These are phyloP conservation scores for Candida awuae DNA, from an alignment of 805 yeast species.

Conservation along the genomic window DNA sequence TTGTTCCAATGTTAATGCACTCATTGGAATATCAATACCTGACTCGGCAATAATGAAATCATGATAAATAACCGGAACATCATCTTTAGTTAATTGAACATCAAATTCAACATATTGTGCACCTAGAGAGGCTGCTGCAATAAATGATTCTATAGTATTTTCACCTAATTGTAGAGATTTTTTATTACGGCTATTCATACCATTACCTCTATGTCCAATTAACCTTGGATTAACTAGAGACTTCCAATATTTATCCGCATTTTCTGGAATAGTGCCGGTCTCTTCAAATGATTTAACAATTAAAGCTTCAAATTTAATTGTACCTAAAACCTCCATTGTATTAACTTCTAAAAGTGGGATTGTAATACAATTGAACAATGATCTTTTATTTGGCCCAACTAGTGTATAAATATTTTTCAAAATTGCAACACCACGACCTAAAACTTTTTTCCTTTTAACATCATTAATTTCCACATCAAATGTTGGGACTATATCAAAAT, in stretches of 20 bases:
- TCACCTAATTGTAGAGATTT: conserved; percentile 89
- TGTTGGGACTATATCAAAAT: conserved; percentile 86
- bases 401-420: conserved; percentile 52
- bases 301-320: conserved; percentile 65
- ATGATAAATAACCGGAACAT: conserved; percentile 87
- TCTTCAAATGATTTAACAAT: conserved; percentile 67
- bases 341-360: conserved; percentile 70
- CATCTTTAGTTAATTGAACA: conserved; percentile 88
- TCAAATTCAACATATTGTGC: conserved; percentile 96
- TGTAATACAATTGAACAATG: conserved; percentile 57
- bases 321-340: conserved; percentile 69
- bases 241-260: conserved; percentile 84
- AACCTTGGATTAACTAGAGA: conserved; percentile 82
- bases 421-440: conserved; percentile 82
- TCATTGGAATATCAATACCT: conserved; percentile 96
- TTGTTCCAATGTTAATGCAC: conserved; percentile 81
- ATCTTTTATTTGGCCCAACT: conserved; percentile 60
- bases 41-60: conserved; percentile 92
- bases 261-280: conserved; percentile 52
- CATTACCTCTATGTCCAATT: conserved; percentile 93
- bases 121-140: conserved; percentile 93
- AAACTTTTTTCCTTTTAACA: conserved; percentile 29
- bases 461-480: conserved; percentile 37
- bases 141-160: conserved; percentile 88
- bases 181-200: conserved; percentile 67